These are phyloP conservation scores for Trypanosoma lewisi DNA, from an alignment of 208 protist species.

Conservation along the genomic window DNA sequence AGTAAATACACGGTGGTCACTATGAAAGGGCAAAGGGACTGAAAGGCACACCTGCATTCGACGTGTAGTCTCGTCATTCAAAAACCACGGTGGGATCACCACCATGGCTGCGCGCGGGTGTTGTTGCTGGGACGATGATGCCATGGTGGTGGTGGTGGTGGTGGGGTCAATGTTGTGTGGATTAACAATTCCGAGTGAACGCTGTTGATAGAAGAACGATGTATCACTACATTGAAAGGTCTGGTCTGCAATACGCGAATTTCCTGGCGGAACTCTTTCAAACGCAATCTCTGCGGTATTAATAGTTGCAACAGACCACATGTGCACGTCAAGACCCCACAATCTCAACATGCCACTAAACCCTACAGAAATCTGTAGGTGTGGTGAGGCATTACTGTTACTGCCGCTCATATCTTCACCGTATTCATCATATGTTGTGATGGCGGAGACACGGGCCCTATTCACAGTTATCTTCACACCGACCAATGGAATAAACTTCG, in stretches of 20 bases:
- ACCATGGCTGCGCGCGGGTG: slow-evolving; percentile 21
- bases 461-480: slow-evolving; percentile 41
- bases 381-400: slow-evolving; percentile 15
- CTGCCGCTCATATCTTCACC: background rate
- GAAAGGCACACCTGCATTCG: slow-evolving; percentile 77
- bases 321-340: slow-evolving; percentile 49
- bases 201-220: slow-evolving; percentile 52
- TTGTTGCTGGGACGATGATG: background rate
- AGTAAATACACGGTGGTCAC: slow-evolving; percentile 31
- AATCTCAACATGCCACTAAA: slow-evolving; percentile 59
- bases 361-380: slow-evolving; percentile 57
- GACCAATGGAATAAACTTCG: slow-evolving; percentile 38
- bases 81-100: slow-evolving; percentile 54
- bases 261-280: slow-evolving; percentile 33
- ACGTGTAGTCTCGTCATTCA: slow-evolving; percentile 37
- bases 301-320: slow-evolving; percentile 56
- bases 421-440: slow-evolving; percentile 22
- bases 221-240: slow-evolving; percentile 50
- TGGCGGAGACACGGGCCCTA: slow-evolving; percentile 33
- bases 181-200: slow-evolving; percentile 12
- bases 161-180: background rate
- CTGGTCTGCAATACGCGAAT: slow-evolving; percentile 30
- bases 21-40: slow-evolving; percentile 54
- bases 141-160: background rate
- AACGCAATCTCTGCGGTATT: slow-evolving; percentile 50